Evolutionary conservation across 2,329 filamentous ascomycete species (phyloP).

Genomic region (Graphilbum ipis-grandicollis): DNA sequence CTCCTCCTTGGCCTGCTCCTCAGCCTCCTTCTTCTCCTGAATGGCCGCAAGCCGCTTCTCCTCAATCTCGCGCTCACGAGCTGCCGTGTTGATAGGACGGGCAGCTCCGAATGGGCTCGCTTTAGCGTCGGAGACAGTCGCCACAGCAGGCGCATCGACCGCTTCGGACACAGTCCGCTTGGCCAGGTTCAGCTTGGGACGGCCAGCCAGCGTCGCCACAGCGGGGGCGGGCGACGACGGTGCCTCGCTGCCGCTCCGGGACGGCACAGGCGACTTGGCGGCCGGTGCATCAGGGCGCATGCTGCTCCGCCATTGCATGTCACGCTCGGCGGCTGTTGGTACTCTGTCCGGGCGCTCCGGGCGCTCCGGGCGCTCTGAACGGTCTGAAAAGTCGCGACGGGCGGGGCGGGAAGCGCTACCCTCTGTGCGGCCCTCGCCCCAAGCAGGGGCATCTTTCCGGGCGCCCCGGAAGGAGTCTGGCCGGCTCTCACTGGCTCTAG

Average conservation of each 20-base stretch:
- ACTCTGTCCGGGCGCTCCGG: constrained; percentile 40
- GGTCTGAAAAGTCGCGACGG: constrained; percentile 57
- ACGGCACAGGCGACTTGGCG: constrained; percentile 44
- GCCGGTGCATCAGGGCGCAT: constrained; percentile 65
- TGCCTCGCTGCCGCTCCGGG: constrained; percentile 58
- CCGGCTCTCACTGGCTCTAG: constrained; percentile 38
- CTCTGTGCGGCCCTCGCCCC: constrained; percentile 46
- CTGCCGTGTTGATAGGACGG: constrained; percentile 80
- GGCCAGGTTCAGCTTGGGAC: constrained; percentile 71
- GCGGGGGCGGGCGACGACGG: constrained; percentile 50
- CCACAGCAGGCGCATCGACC: constrained; percentile 30
- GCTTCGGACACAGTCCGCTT: constrained; percentile 83
- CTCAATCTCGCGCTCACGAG: constrained; percentile 77
- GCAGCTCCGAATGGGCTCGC: constrained; percentile 88
- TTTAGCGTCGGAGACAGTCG: constrained; percentile 50
- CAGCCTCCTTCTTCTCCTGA: constrained; percentile 71
- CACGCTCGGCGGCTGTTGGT: constrained; percentile 77
- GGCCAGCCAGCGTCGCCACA: constrained; percentile 31
- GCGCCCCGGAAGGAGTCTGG: constrained; percentile 41
- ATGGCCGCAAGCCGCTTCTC: constrained; percentile 63
- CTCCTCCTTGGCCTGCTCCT: constrained; percentile 72
- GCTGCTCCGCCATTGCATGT: constrained; percentile 79
- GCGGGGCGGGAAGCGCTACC: constrained; percentile 60
- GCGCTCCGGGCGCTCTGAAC: constrained; percentile 34
- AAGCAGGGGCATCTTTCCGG: constrained; percentile 51